Conservation (phyloP, 2,329 filamentous ascomycete genomes). For the Ophiostoma ulmi region DNA sequence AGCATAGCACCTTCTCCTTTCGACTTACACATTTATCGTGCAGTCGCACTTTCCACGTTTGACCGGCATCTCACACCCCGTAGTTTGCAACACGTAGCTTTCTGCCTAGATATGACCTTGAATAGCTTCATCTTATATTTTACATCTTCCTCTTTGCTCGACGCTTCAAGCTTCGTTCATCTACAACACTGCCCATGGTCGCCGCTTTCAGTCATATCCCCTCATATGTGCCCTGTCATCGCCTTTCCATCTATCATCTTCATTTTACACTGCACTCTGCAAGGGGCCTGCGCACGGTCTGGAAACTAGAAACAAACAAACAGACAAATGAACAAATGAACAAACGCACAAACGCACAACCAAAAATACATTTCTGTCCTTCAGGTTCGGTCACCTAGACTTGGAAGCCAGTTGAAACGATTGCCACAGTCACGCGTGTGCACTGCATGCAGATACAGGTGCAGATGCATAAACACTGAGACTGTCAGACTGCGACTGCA, state of each 20-base stretch:
- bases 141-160: background rate
- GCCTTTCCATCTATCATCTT: background rate
- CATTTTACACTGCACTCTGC: constrained; percentile 20
- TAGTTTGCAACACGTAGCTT: background rate
- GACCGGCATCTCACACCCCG: background rate
- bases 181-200: background rate
- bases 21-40: background rate
- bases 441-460: background rate
- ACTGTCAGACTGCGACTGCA: constrained; percentile 2
- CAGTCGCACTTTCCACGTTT: background rate
- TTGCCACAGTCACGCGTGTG: background rate
- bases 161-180: background rate
- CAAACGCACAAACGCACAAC: background rate
- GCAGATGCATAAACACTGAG: constrained; percentile 8
- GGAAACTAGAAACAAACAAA: constrained; percentile 12
- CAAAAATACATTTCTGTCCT: background rate
- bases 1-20: background rate
- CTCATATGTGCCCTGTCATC: background rate
- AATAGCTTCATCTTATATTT: background rate
- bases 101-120: background rate
- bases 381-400: background rate
- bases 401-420: background rate
- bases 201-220: background rate
- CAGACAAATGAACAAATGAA: background rate
- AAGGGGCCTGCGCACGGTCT: constrained; percentile 19